Base-by-base conservation (phyloP, 169 alveolate genomes). In the Ichthyophthirius multifiliis region DNA sequence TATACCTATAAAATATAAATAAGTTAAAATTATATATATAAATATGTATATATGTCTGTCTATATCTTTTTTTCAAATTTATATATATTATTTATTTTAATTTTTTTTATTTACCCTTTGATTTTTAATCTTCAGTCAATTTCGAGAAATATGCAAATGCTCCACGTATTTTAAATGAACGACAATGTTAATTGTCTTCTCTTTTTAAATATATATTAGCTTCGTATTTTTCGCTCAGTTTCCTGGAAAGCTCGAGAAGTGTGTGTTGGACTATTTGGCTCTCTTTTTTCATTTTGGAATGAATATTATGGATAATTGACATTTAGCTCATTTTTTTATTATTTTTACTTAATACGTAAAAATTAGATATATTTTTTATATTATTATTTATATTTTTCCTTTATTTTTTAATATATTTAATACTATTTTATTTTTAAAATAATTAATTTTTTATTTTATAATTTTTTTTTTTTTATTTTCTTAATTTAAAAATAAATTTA, bases 171-270 rank as follows among this genome's bases (percentile, higher is more conserved):
- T 67, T 67, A 44, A 67, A 67, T 4, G 77, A 35, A 34, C 77
- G 43, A 0, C 63, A 23, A 13, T 23, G 46, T 67, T 67, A 9
- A 16, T 34, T 67, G 39, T 67, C 77, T 67, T 67, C 77, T 67
- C 77, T 67, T 39, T 67, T 67, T 39, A 67, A 67, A 67, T 67
- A 67, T 23, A 67, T 67, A 37, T 67, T 67, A 4, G 77, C 77
- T 34, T 39, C 77, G 41, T 67, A 67, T 41, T 39, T 67, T 39
- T 67, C 77, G 10, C 55, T 34, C n/a, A 67, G 62, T 20, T 67
- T 67, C 23, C 77, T 67, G 35, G 63, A 37, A n/a, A 37, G n/a
- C 20, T 67, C 77, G 9, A 67, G 32, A n/a, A 47, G 27, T 15
- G 77, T 67, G 31, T 55, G 23, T 55, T 27, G 31, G 13, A 55